phyloP scores from a whole-genome alignment of 2,329 filamentous ascomycete genomes.

The Sarocladium strictum region DNA sequence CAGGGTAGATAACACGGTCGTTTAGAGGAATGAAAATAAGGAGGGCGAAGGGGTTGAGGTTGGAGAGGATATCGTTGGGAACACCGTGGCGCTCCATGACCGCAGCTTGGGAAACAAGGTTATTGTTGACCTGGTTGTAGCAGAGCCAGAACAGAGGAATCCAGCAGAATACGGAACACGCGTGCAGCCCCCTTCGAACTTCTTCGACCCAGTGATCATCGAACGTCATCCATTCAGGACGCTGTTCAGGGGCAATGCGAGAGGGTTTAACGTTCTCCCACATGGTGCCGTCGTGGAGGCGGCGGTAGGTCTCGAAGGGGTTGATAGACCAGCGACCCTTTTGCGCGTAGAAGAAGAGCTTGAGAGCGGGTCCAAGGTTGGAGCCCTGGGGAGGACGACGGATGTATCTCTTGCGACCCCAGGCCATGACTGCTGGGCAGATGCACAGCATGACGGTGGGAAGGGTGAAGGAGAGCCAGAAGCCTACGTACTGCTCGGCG shows the following conservation, averaged over 20 bases:
- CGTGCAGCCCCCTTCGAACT: constrained; percentile 57
- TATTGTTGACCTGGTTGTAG: constrained; percentile 49
- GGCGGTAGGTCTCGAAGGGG: constrained; percentile 51
- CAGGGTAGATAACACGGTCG: constrained; percentile 62
- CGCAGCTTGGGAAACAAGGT: constrained; percentile 56
- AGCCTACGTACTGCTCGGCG: constrained; percentile 68
- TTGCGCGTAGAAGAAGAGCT: constrained; percentile 55
- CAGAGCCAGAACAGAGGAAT: constrained; percentile 57
- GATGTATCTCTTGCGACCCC: constrained; percentile 53
- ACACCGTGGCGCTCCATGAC: constrained; percentile 63
- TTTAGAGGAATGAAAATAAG: constrained; percentile 69
- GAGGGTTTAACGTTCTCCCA: constrained; percentile 68
- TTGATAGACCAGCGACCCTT: constrained; percentile 67
- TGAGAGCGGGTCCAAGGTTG: constrained; percentile 58
- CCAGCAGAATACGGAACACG: constrained; percentile 57
- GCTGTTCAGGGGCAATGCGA: constrained; percentile 44
- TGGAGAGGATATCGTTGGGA: constrained; percentile 71
- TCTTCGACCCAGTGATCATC: constrained; percentile 77
- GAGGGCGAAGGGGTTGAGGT: constrained; percentile 67
- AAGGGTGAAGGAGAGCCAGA: constrained; percentile 64
- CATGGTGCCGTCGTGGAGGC: constrained; percentile 50
- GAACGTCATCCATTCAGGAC: constrained; percentile 68
- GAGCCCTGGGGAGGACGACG: constrained; percentile 58
- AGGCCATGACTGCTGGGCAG: constrained; percentile 57
- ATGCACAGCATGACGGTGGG: constrained; percentile 60